phyloP scores from a whole-genome alignment of 164 flowering plant species.

The Vitis riparia region DNA sequence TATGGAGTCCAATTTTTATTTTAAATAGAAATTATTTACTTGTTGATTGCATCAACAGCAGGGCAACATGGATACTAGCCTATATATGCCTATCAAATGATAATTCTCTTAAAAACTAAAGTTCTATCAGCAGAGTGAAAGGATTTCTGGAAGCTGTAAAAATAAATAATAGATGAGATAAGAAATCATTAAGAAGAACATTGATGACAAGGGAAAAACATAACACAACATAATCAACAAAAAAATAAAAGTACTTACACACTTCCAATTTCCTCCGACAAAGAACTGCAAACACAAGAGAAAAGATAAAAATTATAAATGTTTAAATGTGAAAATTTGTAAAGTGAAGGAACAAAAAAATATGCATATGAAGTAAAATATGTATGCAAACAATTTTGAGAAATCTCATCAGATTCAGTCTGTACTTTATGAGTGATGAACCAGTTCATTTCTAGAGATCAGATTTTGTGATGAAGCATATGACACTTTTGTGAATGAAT shows the following conservation, averaged over 20 bases:
- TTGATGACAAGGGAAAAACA: neutral
- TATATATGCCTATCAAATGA: neutral
- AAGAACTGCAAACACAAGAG: slow-evolving; percentile 77
- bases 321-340: slow-evolving; percentile 1
- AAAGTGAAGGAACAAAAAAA: neutral
- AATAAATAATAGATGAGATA: neutral
- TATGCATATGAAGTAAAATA: neutral
- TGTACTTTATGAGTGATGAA: no score
- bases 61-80: neutral
- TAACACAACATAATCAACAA: neutral
- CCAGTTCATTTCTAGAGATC: no score
- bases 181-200: neutral
- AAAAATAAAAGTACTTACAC: slow-evolving; percentile 60
- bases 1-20: neutral
- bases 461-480: no score
- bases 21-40: neutral
- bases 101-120: neutral
- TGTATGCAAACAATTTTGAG: neutral
- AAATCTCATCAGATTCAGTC: no score
- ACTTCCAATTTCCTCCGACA: slow-evolving; percentile 99
- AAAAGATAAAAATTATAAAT: slow-evolving; percentile 9
- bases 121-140: neutral
- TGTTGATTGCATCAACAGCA: neutral
- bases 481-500: no score
- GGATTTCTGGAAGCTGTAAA: neutral